These are phyloP conservation scores for Talaromyces trachyspermus DNA, from an alignment of 495 filamentous ascomycete species.

Conservation along the genomic window DNA sequence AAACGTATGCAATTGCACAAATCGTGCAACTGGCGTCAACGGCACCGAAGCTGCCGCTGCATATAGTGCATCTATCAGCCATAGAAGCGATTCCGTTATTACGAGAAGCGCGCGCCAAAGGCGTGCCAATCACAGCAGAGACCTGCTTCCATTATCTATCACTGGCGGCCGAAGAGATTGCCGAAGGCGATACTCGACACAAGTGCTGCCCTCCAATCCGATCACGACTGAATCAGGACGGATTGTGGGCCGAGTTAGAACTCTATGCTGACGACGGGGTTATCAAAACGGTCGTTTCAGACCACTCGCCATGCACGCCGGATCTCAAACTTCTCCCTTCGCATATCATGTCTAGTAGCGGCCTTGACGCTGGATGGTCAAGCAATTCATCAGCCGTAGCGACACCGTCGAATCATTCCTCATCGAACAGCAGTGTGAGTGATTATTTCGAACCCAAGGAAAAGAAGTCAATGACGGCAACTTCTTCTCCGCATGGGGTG, in stretches of 20 bases:
- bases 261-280: constrained; percentile 58
- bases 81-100: constrained; percentile 89
- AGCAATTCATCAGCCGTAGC: not conserved
- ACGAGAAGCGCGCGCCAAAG: constrained; percentile 64
- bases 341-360: constrained; percentile 36
- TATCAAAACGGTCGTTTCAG: constrained; percentile 90
- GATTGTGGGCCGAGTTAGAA: constrained; percentile 76
- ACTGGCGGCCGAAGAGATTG: constrained; percentile 79
- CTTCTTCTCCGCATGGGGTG: constrained; percentile 95
- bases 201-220: constrained; percentile 98
- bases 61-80: constrained; percentile 93
- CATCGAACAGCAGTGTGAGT: constrained; percentile 2
- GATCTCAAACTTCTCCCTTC: constrained; percentile 82
- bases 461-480: constrained; percentile 51
- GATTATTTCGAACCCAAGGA: constrained; percentile 8
- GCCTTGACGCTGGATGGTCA: not conserved
- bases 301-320: constrained; percentile 94
- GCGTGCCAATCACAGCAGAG: constrained; percentile 89
- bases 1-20: constrained; percentile 83
- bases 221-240: constrained; percentile 72
- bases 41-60: constrained; percentile 76
- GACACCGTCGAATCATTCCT: constrained; percentile 3
- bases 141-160: constrained; percentile 98
- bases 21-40: constrained; percentile 74
- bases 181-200: constrained; percentile 86